These are phyloP conservation scores for Perkinsus marinus DNA, from an alignment of 169 alveolate genomes.

Conservation along the genomic window DNA sequence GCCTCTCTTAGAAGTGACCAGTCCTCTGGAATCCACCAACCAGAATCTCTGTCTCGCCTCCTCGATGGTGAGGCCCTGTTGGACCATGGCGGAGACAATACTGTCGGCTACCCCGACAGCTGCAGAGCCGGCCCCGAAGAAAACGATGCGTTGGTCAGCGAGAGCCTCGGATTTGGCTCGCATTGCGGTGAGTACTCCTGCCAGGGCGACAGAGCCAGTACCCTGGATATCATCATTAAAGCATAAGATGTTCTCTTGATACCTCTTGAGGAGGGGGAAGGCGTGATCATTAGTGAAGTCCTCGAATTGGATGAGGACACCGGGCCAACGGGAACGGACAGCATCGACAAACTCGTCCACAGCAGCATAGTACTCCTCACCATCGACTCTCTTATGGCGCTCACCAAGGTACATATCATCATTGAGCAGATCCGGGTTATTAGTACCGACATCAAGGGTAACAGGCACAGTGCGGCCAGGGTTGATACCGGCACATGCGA, in stretches of 20 bases:
- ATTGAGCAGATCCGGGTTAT: conserved; percentile 15
- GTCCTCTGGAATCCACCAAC: conserved; percentile 35
- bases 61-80: conserved; percentile 11
- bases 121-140: conserved; percentile 39
- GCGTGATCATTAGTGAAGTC: conserved; percentile 35
- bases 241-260: conserved; percentile 16
- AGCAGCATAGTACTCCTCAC: conserved; percentile 24
- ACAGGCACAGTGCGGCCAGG: conserved; percentile 31
- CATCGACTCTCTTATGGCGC: conserved; percentile 13
- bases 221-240: conserved; percentile 48
- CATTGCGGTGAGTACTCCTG: conserved; percentile 23
- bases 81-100: conserved; percentile 20
- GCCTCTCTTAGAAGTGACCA: conserved; percentile 22
- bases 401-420: conserved; percentile 13
- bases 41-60: conserved; percentile 18
- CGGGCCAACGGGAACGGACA: conserved; percentile 32
- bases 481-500: conserved; percentile 35
- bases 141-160: conserved; percentile 24
- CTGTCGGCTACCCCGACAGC: conserved; percentile 26
- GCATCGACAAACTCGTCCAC: conserved; percentile 29
- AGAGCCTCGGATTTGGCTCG: conserved; percentile 8
- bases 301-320: conserved; percentile 34
- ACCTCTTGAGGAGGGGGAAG: conserved; percentile 13
- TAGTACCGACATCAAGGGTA: conserved; percentile 35
- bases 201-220: conserved; percentile 42